Evolutionary conservation across 257 asterid species (phyloP).

Genomic region (Salvia miltiorrhiza): DNA sequence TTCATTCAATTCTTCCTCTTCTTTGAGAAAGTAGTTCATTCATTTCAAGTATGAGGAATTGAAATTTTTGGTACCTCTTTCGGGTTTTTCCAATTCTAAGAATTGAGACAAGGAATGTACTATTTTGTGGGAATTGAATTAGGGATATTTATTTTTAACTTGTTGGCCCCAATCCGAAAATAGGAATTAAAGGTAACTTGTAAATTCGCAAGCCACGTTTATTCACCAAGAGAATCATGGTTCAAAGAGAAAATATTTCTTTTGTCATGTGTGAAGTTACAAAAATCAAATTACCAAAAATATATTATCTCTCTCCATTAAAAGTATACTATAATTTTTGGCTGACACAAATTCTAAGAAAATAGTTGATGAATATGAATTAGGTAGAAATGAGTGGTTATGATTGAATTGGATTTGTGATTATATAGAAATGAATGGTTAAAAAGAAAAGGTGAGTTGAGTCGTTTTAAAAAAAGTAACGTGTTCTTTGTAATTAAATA

Average conservation of each 20-base stretch:
- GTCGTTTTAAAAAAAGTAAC: too few species aligned
- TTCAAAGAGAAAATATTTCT: not conserved
- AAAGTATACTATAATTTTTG: too few species aligned
- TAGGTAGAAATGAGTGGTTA: too few species aligned
- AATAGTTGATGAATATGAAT: too few species aligned
- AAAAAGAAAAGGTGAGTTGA: too few species aligned
- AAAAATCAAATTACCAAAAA: not conserved
- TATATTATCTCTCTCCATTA: too few species aligned
- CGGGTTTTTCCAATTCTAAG: not conserved
- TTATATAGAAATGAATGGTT: too few species aligned
- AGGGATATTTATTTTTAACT: not conserved
- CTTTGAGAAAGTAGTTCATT: too few species aligned
- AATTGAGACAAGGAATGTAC: not conserved
- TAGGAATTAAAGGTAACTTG: not conserved
- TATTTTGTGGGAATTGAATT: not conserved
- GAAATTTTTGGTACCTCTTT: not conserved
- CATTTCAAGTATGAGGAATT: not conserved
- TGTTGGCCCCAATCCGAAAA: not conserved
- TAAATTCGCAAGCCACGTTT: not conserved
- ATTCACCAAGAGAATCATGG: slow-evolving; percentile 12
- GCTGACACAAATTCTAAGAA: too few species aligned
- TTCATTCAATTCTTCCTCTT: too few species aligned
- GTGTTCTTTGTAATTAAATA: too few species aligned
- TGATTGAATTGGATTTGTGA: too few species aligned
- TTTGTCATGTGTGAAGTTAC: not conserved